Percentiles rank a stretch among this genome's conserved stretches.
Conservation (phyloP, 805 yeast genomes). For the Candida saitoana region DNA sequence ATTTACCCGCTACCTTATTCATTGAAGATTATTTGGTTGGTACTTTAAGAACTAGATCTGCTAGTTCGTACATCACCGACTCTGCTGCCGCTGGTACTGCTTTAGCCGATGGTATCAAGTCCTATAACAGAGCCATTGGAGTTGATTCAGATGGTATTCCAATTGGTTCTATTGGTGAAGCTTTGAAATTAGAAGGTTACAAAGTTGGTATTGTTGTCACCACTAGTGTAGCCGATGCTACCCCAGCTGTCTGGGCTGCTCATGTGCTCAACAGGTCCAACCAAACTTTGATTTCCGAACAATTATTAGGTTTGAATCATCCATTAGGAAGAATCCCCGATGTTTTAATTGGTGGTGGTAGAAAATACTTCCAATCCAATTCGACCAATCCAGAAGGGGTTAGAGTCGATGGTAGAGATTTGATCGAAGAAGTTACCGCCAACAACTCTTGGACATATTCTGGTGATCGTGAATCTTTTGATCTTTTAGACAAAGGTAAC, state of each 20-base stretch:
- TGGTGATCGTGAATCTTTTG: constrained; percentile 57
- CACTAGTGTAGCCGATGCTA: constrained; percentile 89
- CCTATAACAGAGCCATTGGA: constrained; percentile 91
- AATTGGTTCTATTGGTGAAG: constrained; percentile 86
- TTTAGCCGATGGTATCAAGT: constrained; percentile 76
- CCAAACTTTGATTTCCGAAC: constrained; percentile 84
- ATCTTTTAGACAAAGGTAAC: constrained; percentile 47
- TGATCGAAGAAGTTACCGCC: constrained; percentile 68
- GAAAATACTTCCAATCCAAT: constrained; percentile 79
- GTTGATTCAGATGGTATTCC: constrained; percentile 66
- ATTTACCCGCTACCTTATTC: constrained; percentile 62
- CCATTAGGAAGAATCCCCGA: constrained; percentile 79
- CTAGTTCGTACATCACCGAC: constrained; percentile 76
- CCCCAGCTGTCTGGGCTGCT: constrained; percentile 85
- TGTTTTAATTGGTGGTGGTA: constrained; percentile 89
- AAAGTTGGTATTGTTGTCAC: constrained; percentile 89
- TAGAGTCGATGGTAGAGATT: constrained; percentile 65
- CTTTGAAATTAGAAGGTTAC: constrained; percentile 76
- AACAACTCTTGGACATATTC: constrained; percentile 61
- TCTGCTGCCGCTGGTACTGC: constrained; percentile 98
- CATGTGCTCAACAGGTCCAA: constrained; percentile 74
- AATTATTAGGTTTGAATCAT: constrained; percentile 77
- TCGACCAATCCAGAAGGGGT: constrained; percentile 50
- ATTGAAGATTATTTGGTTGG: constrained; percentile 76
- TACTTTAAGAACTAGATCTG: constrained; percentile 78